These are phyloP conservation scores for Tolypocladium endophyticum DNA, from an alignment of 2,329 filamentous ascomycete species.

Conservation along the genomic window DNA sequence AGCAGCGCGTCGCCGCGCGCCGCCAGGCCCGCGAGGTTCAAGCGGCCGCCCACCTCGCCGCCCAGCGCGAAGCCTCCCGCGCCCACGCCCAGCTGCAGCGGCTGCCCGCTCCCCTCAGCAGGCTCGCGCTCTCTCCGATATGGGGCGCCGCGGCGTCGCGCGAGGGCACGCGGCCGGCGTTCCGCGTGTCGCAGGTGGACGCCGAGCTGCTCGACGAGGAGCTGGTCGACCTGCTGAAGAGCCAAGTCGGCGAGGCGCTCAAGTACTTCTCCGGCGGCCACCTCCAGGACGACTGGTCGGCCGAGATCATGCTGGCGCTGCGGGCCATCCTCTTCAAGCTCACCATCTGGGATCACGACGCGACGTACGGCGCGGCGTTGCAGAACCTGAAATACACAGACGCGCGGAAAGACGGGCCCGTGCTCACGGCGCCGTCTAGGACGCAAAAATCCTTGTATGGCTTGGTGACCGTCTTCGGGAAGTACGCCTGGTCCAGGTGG, in stretches of 20 bases:
- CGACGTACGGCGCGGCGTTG: slow-evolving; percentile 84
- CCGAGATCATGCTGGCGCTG: slow-evolving; percentile 72
- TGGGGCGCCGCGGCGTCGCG: slow-evolving; percentile 67
- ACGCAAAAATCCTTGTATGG: slow-evolving; percentile 82
- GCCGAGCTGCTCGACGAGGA: slow-evolving; percentile 93
- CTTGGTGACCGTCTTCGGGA: slow-evolving; percentile 72
- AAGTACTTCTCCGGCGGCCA: slow-evolving; percentile 72
- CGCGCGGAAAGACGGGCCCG: slow-evolving; percentile 54
- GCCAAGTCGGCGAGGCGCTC: slow-evolving; percentile 76
- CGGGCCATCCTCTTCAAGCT: slow-evolving; percentile 84
- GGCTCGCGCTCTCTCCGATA: slow-evolving; percentile 33
- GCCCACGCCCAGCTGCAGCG: slow-evolving; percentile 44
- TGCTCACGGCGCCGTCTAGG: slow-evolving; percentile 59
- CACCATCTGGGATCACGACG: slow-evolving; percentile 91
- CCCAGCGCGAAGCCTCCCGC: slow-evolving; percentile 39
- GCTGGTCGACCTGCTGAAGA: slow-evolving; percentile 72
- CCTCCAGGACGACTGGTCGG: slow-evolving; percentile 74
- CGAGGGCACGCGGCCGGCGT: slow-evolving; percentile 73
- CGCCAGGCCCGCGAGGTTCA: slow-evolving; percentile 65
- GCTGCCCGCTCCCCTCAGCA: slow-evolving; percentile 53
- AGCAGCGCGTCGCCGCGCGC: slow-evolving; percentile 74
- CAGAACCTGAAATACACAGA: slow-evolving; percentile 90
- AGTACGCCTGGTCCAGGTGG: slow-evolving; percentile 88
- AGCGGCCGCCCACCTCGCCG: slow-evolving; percentile 43
- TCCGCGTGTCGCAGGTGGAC: slow-evolving; percentile 91